Percentiles rank a stretch among this genome's conserved stretches.
phyloP scores from a whole-genome alignment of 495 filamentous ascomycete species.

The Chaetomidium leptoderma region DNA sequence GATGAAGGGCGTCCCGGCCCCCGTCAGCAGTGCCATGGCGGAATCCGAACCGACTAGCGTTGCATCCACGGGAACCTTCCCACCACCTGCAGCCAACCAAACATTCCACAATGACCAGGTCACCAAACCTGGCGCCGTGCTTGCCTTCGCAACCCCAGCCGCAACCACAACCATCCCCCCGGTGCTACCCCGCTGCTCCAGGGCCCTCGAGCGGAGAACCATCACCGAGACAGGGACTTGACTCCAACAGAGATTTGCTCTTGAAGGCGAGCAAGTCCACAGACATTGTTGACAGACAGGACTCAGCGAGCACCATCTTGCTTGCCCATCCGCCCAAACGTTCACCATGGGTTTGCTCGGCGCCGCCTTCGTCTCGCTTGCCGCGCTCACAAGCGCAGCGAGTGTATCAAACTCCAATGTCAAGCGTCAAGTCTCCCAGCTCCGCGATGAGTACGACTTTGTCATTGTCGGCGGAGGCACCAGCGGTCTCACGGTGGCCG shows the following conservation, averaged over 20 bases:
- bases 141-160: too few relatives aligned
- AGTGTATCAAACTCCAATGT: constrained; percentile 1
- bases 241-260: too few relatives aligned
- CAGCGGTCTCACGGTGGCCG: constrained; percentile 40
- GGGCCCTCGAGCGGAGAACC: too few relatives aligned
- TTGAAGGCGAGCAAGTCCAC: too few relatives aligned
- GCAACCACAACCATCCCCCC: too few relatives aligned
- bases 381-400: constrained; percentile 6
- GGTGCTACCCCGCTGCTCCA: too few relatives aligned
- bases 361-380: constrained; percentile 8
- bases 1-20: background rate
- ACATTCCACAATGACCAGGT: too few relatives aligned
- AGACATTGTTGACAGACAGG: background rate
- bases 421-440: constrained; percentile 24
- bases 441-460: constrained; percentile 33
- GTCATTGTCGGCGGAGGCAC: constrained; percentile 42
- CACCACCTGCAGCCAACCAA: background rate
- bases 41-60: constrained; percentile 1
- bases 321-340: background rate
- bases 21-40: background rate
- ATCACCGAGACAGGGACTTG: background rate
- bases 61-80: background rate
- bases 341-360: constrained; percentile 7
- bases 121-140: too few relatives aligned
- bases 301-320: background rate